These are phyloP conservation scores for Coemansia sp. DNA, from an alignment of 371 early-diverging fungal genomes.

Conservation along the genomic window DNA sequence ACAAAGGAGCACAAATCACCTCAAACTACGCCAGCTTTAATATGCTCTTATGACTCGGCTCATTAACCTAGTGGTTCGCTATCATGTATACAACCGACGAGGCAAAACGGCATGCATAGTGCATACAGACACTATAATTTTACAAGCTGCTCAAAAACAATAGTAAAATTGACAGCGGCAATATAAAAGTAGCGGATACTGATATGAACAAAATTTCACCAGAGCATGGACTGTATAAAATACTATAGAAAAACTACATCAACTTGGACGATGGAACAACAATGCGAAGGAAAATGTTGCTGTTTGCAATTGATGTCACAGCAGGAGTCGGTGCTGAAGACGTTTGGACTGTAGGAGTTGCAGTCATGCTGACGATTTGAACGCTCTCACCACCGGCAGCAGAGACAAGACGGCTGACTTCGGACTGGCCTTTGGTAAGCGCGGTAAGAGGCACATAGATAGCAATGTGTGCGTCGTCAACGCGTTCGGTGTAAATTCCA, in stretches of 20 bases:
- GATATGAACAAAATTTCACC: background rate
- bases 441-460: slow-evolving; percentile 34
- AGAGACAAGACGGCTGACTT: slow-evolving; percentile 23
- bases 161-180: too few species aligned
- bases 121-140: too few species aligned
- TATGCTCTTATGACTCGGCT: too few species aligned
- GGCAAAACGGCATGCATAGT: too few species aligned
- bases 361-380: slow-evolving; percentile 26
- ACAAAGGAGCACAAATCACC: too few species aligned
- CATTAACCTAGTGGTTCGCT: too few species aligned
- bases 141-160: too few species aligned
- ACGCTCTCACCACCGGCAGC: slow-evolving; percentile 14
- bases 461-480: slow-evolving; percentile 23
- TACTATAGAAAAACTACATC: background rate
- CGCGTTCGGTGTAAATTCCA: slow-evolving; percentile 29
- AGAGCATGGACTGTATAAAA: background rate
- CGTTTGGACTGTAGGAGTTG: slow-evolving; percentile 18
- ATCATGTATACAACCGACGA: too few species aligned
- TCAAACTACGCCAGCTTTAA: too few species aligned
- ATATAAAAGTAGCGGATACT: too few species aligned
- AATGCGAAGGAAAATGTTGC: slow-evolving; percentile 28
- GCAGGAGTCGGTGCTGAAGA: slow-evolving; percentile 37
- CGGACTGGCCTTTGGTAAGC: slow-evolving; percentile 20
- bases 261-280: slow-evolving; percentile 22
- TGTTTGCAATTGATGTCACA: slow-evolving; percentile 4